These are phyloP conservation scores for Mortierella sp. DNA, from an alignment of 371 early-diverging fungal genomes.

Conservation along the genomic window DNA sequence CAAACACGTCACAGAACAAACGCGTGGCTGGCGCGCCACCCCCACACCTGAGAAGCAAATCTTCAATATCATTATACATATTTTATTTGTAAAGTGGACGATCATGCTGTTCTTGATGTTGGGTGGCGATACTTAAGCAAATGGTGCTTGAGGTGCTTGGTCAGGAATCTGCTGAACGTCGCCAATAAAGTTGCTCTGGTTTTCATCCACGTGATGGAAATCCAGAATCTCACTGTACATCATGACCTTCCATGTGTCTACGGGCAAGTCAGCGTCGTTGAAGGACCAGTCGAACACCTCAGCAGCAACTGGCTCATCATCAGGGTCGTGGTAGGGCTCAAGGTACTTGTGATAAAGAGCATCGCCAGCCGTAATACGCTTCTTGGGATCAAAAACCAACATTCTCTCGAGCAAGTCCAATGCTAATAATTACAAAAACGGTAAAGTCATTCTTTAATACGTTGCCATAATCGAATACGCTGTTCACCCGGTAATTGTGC, in stretches of 20 bases:
- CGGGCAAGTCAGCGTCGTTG: conserved; percentile 89
- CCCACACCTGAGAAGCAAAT: not conserved
- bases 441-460: not conserved
- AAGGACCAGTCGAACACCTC: conserved; percentile 96
- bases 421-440: conserved; percentile 59
- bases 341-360: conserved; percentile 88
- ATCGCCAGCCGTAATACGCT: conserved; percentile 90
- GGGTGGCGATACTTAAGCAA: conserved; percentile 13
- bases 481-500: not conserved
- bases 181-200: conserved; percentile 19
- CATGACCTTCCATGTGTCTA: conserved; percentile 91
- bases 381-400: conserved; percentile 93
- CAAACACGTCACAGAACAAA: not conserved
- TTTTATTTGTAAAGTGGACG: not conserved
- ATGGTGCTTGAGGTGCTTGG: conserved; percentile 8
- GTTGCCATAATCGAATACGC: conserved; percentile 13
- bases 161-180: conserved; percentile 17
- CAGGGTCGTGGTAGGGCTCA: conserved; percentile 93
- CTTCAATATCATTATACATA: not conserved
- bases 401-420: conserved; percentile 92
- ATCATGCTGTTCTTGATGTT: not conserved
- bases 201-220: conserved; percentile 68
- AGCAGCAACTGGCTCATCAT: conserved; percentile 91
- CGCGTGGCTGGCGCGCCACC: not conserved
- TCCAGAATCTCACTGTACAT: conserved; percentile 80